Percentiles rank a stretch among this genome's conserved stretches.
These are phyloP conservation scores for Hericium alpestre DNA, from an alignment of 768 basidiomycete genomes.

Conservation along the genomic window DNA sequence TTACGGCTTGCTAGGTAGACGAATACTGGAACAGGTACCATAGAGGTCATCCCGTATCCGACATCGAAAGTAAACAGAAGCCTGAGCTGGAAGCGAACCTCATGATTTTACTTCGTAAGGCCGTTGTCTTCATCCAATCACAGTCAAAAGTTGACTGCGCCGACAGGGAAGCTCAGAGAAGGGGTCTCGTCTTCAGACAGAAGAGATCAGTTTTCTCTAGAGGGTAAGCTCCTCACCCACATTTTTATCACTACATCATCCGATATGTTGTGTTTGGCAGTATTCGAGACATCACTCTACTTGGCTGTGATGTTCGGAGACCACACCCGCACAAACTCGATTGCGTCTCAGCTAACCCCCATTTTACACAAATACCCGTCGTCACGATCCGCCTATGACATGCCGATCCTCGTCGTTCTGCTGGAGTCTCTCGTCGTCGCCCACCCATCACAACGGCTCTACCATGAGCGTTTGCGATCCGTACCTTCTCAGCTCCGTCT, in stretches of 20 bases:
- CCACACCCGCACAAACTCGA: neutral
- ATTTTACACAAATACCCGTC: neutral
- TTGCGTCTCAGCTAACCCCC: neutral
- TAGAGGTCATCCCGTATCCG: conserved; percentile 1
- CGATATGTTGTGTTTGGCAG: conserved; percentile 23
- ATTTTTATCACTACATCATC: neutral
- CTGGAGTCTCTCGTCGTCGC: neutral
- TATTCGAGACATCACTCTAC: conserved; percentile 53
- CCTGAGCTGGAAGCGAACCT: conserved; percentile 56
- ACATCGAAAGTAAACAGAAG: conserved; percentile 17
- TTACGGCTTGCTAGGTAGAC: conserved; percentile 30
- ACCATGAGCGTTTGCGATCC: neutral
- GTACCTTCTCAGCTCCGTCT: neutral
- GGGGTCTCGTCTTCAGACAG: conserved; percentile 55
- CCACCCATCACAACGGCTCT: neutral
- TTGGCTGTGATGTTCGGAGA: neutral
- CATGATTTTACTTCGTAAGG: conserved; percentile 63
- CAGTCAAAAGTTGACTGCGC: too few relatives aligned
- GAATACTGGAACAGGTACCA: conserved; percentile 33
- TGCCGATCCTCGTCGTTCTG: neutral
- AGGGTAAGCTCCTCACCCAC: conserved; percentile 36
- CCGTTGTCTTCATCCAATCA: neutral
- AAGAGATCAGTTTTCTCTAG: conserved; percentile 49
- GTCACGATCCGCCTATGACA: neutral
- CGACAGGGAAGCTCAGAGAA: conserved; percentile 64